Evolutionary conservation across 192 early-diverging fungal species (phyloP), one percentile per base, ranked within the genome.

Genomic region (Jimgerdemannia lactiflua): DNA sequence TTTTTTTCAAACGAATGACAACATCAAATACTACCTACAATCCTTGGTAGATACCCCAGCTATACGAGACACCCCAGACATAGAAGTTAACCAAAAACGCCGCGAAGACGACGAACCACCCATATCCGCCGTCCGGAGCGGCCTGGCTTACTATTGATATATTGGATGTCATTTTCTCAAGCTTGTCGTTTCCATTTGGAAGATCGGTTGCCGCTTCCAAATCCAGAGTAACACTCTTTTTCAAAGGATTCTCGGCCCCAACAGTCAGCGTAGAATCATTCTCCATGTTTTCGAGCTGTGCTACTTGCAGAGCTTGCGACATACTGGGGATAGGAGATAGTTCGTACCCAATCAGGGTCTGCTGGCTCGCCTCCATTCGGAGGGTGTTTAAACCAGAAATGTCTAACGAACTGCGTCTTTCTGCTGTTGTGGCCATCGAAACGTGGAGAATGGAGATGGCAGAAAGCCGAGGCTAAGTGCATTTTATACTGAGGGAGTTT

Each of bases 61-160:
- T n/a, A 71, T 76, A 78, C 41, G 65, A 70, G 4, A 44, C 41
- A 4, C 80, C 80, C 70, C 77, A 81, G 11, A 72, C 73, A 59
- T 59, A 81, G 40, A 81, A 81, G 44, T 81, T 81, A 17, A 81
- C 80, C 18, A 81, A 70, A 44, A 81, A 81, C 3, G 77, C 29
- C 18, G 74, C 71, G 7, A 75, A 3, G 1, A 81, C 80, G 39
- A 71, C 77, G 3, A 78, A 67, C 80, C 80, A 81, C 18, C 80
- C 80, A 1, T 65, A 65, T 14, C 64, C 64, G 19, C 64, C 64
- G 19, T 65, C 64, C 14, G 64, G 64, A 65, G 64, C 14, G 14
- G 64, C 14, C 14, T 19, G 29, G 29, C 29, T 29, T 29, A 29
- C 64, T 19, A 65, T 19, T 14, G 64, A 65, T 65, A 14, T 19